Conservation (phyloP, 176 grass and related monocot species). For the Oryza nivara region DNA sequence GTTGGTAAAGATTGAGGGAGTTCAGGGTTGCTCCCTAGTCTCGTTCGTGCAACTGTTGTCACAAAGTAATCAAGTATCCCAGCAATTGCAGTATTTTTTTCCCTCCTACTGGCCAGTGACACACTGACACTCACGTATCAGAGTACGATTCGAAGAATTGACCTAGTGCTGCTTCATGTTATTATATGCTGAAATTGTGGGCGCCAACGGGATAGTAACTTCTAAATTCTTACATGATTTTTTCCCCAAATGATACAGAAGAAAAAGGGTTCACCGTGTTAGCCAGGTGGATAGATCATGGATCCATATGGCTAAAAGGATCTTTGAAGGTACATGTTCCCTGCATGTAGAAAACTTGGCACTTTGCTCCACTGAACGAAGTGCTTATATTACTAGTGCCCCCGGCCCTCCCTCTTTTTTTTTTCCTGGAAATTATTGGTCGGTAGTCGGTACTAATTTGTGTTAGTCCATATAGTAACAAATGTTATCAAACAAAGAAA, state of each 20-base stretch:
- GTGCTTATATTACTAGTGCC: background rate
- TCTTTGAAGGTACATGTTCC: background rate
- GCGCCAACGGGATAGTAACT: background rate
- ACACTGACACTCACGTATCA: background rate
- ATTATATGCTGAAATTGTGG: background rate
- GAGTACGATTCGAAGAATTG: too few relatives aligned
- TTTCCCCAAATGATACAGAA: background rate
- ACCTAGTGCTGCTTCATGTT: background rate
- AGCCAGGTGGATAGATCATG: background rate
- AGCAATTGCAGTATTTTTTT: too few relatives aligned
- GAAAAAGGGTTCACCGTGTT: background rate
- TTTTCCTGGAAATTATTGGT: background rate
- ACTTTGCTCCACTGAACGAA: background rate
- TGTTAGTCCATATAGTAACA: background rate
- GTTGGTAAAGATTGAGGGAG: too few relatives aligned
- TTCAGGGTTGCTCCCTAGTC: background rate
- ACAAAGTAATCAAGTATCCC: too few relatives aligned
- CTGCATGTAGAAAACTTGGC: background rate
- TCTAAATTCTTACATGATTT: too few relatives aligned
- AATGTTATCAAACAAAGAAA: background rate
- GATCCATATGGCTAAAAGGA: background rate
- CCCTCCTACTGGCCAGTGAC: background rate
- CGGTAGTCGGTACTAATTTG: background rate
- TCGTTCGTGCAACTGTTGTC: too few relatives aligned
- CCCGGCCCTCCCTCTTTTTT: too few relatives aligned